Conservation (phyloP, 805 yeast species). For the Pachysolen tannophilus region DNA sequence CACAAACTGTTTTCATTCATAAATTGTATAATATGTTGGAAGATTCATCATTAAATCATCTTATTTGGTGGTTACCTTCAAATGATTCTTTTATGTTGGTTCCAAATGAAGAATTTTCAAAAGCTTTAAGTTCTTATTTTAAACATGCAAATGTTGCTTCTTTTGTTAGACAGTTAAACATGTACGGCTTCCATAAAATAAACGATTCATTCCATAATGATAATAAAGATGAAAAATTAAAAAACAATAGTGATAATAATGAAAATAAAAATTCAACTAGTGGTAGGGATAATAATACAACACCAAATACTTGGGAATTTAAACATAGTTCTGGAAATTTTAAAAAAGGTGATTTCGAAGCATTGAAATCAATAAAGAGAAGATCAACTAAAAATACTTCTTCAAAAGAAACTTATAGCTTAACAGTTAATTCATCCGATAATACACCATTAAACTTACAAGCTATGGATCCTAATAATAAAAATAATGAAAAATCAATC, state of each 20-base stretch:
- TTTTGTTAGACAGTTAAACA: constrained; percentile 71
- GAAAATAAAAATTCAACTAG: constrained; percentile 4
- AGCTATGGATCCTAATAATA: constrained; percentile 4
- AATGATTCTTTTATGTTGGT: constrained; percentile 65
- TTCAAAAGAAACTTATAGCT: neutral
- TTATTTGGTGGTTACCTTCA: constrained; percentile 78
- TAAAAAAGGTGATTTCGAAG: constrained; percentile 71
- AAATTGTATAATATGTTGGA: constrained; percentile 88
- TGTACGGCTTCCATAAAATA: constrained; percentile 80
- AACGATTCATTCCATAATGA: constrained; percentile 32
- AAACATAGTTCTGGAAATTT: constrained; percentile 75
- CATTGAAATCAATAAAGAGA: constrained; percentile 69
- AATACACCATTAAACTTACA: too few species aligned
- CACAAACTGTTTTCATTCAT: constrained; percentile 54
- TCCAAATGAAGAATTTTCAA: constrained; percentile 83
- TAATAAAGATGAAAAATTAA: constrained; percentile 2
- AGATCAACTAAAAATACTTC: constrained; percentile 36
- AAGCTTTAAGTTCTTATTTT: constrained; percentile 59
- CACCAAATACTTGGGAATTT: constrained; percentile 83
- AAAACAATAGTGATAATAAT: constrained; percentile 12
- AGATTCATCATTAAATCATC: constrained; percentile 58
- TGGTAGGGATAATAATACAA: neutral
- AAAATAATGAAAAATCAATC: constrained; percentile 2
- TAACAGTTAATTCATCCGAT: neutral
- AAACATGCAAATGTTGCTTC: constrained; percentile 78